These are phyloP conservation scores for Sphagnum fallax DNA, from an alignment of 228 moss, liverwort and hornwort genomes.

Conservation along the genomic window DNA sequence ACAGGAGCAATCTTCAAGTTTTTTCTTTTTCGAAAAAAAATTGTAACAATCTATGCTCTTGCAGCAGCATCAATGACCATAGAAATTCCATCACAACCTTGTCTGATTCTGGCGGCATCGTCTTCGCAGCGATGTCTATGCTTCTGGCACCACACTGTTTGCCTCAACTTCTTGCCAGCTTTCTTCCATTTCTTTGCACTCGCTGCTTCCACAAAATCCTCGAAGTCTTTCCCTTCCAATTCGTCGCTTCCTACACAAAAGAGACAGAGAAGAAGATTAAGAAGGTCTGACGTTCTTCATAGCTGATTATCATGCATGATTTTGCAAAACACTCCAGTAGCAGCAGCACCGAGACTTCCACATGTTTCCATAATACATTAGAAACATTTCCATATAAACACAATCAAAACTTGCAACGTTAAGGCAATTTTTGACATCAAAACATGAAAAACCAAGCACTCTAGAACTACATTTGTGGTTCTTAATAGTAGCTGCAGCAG, in stretches of 20 bases:
- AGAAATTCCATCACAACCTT: neutral
- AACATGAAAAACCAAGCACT: neutral
- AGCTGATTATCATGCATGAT: neutral
- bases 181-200: conserved; percentile 44
- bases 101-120: neutral
- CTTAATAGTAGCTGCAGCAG: neutral
- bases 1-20: too few relatives aligned
- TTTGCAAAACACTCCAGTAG: neutral
- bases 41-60: too few relatives aligned
- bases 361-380: neutral
- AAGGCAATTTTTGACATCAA: neutral
- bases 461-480: neutral
- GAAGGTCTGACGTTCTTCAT: neutral
- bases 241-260: conserved; percentile 28
- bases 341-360: neutral
- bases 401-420: neutral
- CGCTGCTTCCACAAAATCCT: conserved; percentile 41
- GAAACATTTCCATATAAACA: neutral
- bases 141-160: conserved; percentile 37
- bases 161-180: conserved; percentile 26
- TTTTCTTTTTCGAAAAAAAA: too few relatives aligned
- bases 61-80: neutral
- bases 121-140: conserved; percentile 27
- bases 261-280: neutral
- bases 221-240: conserved; percentile 23